Base-by-base conservation (phyloP, 2,329 filamentous ascomycete species). In the Cordyceps tenuipes region DNA sequence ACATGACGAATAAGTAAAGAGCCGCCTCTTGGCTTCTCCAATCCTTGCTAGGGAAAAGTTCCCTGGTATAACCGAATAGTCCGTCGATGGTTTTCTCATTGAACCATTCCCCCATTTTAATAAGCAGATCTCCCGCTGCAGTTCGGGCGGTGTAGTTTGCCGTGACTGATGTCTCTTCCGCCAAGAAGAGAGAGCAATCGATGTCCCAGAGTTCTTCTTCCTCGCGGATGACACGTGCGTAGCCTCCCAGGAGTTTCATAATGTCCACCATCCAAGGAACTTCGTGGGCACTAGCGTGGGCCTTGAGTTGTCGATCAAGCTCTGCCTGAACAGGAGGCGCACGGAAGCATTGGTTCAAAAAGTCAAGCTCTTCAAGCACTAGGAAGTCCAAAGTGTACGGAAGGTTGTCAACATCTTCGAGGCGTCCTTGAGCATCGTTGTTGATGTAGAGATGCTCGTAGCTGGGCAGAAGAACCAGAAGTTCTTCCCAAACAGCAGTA, bases 151-250 rank as follows among this genome's bases (percentile, higher is more conserved):
- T 97, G 75, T 97, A 99, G 72, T 97, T 97, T 36, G 92, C 90
- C 13, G 91, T 96, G 19, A 97, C 89, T 2, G 91, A 93, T 2
- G 91, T 93, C 75, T 97, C 93, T 73, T 99, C 94, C 0, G 91
- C 93, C 51, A 99, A 80, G 73, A 95, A 99, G 2, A 99, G 82
- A 61, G 96, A 97, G 66, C 95, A 89, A 72, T 99, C 94, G 63
- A 97, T 91, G 66, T 97, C 91, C 94, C 94, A 99, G 10, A 99
- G 76, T 8, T 90, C 91, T 74, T 97, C 91, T 69, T 97, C 94
- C 72, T 99, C 94, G 31, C 85, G 86, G 2, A 89, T 92, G 66
- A 99, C 95, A 65, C 93, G 90, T 13, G 91, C 88, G 73, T 96
- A 97, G 1, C 86, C 85, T 21, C 91, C 85, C 10, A 91, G 84